Evolutionary conservation across 441 rosid genomes (phyloP).

Genomic region (Codiaeum variegatum): DNA sequence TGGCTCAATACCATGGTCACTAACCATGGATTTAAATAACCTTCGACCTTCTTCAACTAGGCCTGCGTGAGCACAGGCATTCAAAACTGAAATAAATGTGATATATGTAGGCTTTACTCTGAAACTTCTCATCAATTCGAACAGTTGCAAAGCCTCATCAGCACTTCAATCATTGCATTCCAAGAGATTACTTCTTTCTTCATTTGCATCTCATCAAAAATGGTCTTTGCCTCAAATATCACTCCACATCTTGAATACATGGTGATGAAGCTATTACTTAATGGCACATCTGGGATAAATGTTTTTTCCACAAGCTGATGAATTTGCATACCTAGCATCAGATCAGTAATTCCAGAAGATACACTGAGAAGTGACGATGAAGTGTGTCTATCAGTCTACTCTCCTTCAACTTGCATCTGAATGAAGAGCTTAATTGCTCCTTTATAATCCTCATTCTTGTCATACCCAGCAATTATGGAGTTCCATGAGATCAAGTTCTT

Average conservation of each 20-base stretch:
- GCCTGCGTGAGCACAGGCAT: slow-evolving; percentile 62
- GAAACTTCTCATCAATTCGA: slow-evolving; percentile 39
- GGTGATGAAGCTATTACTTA: slow-evolving; percentile 57
- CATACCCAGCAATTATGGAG: slow-evolving; percentile 56
- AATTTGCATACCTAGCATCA: slow-evolving; percentile 55
- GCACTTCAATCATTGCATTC: slow-evolving; percentile 77
- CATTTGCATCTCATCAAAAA: slow-evolving; percentile 41
- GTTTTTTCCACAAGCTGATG: slow-evolving; percentile 54
- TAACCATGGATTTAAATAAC: slow-evolving; percentile 47
- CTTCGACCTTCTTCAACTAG: slow-evolving; percentile 49
- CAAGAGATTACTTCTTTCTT: slow-evolving; percentile 57
- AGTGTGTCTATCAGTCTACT: slow-evolving; percentile 64
- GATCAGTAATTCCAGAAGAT: slow-evolving; percentile 54
- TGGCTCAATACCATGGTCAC: slow-evolving; percentile 43
- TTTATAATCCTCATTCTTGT: slow-evolving; percentile 41
- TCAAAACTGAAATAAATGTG: slow-evolving; percentile 58
- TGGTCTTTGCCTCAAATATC: slow-evolving; percentile 37
- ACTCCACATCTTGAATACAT: slow-evolving; percentile 68
- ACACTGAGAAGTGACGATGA: slow-evolving; percentile 51
- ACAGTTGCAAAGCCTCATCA: slow-evolving; percentile 47
- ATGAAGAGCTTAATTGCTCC: slow-evolving; percentile 49
- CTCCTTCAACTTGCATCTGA: slow-evolving; percentile 47
- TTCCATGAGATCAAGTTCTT: slow-evolving; percentile 63
- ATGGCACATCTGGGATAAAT: slow-evolving; percentile 47
- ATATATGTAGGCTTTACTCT: slow-evolving; percentile 48